phyloP scores from a whole-genome alignment of 371 early-diverging fungal genomes.

The Gilbertella persicaria region DNA sequence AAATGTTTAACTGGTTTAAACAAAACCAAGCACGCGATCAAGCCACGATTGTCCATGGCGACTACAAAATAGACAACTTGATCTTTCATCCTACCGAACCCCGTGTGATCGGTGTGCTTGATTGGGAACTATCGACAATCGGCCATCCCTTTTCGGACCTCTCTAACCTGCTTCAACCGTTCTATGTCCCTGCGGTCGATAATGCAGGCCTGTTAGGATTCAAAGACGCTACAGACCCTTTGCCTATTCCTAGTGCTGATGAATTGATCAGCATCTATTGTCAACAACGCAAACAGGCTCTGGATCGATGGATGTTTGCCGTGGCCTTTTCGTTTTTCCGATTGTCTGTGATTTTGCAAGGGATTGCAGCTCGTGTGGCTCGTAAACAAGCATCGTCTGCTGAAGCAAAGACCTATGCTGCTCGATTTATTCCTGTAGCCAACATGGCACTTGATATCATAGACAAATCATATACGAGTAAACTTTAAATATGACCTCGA shows the following conservation, averaged over 20 bases:
- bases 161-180: constrained; percentile 83
- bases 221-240: constrained; percentile 44
- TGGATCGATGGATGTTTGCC: constrained; percentile 62
- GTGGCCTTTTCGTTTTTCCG: constrained; percentile 59
- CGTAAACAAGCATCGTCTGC: constrained; percentile 85
- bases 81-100: constrained; percentile 81
- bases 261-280: constrained; percentile 72
- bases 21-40: constrained; percentile 69
- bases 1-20: constrained; percentile 77
- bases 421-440: constrained; percentile 35
- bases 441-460: constrained; percentile 35
- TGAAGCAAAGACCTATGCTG: constrained; percentile 62
- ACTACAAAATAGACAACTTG: constrained; percentile 69
- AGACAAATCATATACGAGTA: constrained; percentile 28
- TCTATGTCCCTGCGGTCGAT: constrained; percentile 42
- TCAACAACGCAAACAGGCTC: constrained; percentile 42
- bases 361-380: constrained; percentile 86
- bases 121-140: constrained; percentile 95
- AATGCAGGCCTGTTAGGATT: constrained; percentile 47
- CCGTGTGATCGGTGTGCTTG: constrained; percentile 87
- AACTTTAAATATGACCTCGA: constrained; percentile 28
- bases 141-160: constrained; percentile 94
- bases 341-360: constrained; percentile 81
- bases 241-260: constrained; percentile 66
- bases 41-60: constrained; percentile 87